phyloP scores from a whole-genome alignment of 257 asterid species.

The Handroanthus guayacan region DNA sequence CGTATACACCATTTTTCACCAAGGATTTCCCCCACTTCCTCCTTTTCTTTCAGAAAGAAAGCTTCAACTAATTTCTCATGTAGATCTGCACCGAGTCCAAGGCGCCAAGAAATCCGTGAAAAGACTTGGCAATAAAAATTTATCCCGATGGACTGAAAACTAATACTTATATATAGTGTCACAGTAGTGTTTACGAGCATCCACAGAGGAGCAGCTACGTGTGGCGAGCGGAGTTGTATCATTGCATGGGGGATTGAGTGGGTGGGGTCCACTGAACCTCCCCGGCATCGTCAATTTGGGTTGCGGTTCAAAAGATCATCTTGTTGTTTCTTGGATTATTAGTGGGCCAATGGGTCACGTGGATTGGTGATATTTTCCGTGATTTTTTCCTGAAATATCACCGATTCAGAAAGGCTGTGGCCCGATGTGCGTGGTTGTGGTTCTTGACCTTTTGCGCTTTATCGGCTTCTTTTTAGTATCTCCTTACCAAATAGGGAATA shows the following conservation, averaged over 20 bases:
- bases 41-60: neutral
- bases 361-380: slow-evolving; percentile 25
- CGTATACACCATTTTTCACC: slow-evolving; percentile 64
- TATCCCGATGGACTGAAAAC: neutral
- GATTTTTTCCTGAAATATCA: neutral
- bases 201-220: slow-evolving; percentile 51
- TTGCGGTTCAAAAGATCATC: slow-evolving; percentile 6
- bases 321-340: neutral
- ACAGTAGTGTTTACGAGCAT: neutral
- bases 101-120: slow-evolving; percentile 63
- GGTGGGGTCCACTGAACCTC: slow-evolving; percentile 46
- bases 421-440: slow-evolving; percentile 35
- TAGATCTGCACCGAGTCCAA: slow-evolving; percentile 51
- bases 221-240: slow-evolving; percentile 37
- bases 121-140: neutral
- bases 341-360: slow-evolving; percentile 40
- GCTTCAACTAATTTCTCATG: neutral
- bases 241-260: slow-evolving; percentile 49
- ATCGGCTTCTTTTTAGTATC: slow-evolving; percentile 5
- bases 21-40: neutral
- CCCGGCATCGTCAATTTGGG: slow-evolving; percentile 41
- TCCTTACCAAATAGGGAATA: slow-evolving; percentile 11
- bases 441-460: slow-evolving; percentile 7
- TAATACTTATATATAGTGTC: slow-evolving; percentile 20
- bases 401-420: neutral